phyloP scores from a whole-genome alignment of 2,329 filamentous ascomycete genomes.

The Ophiocordyceps camponoti-rufipedis region DNA sequence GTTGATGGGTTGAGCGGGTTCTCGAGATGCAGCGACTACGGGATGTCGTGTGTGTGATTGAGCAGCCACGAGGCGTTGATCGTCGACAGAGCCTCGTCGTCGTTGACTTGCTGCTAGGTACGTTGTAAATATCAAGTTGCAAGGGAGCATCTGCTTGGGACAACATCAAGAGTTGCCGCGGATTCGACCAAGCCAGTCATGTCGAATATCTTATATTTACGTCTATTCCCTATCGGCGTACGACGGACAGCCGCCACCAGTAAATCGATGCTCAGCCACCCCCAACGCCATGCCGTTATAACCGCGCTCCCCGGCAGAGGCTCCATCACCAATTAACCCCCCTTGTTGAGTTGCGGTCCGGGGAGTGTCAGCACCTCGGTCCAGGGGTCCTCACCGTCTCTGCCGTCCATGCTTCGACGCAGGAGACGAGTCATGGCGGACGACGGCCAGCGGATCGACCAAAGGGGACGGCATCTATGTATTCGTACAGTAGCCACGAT shows the following conservation, averaged over 20 bases:
- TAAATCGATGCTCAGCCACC: not conserved
- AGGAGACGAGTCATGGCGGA: not conserved
- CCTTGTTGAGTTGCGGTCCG: not conserved
- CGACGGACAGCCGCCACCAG: not conserved
- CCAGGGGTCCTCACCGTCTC: not conserved
- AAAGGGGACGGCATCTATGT: not conserved
- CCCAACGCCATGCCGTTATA: not conserved
- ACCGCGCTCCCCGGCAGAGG: not conserved
- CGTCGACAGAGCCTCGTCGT: not conserved
- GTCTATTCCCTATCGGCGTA: not conserved
- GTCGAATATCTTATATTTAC: too few relatives aligned
- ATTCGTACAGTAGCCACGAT: not conserved
- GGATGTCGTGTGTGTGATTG: too few relatives aligned
- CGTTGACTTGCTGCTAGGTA: not conserved
- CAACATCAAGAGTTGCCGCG: not conserved
- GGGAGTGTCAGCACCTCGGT: not conserved
- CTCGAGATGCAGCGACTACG: too few relatives aligned
- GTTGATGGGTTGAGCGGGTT: constrained; percentile 54
- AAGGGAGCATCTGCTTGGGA: not conserved
- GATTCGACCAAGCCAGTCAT: not conserved
- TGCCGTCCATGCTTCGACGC: not conserved
- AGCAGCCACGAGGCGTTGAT: too few relatives aligned
- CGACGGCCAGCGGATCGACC: not conserved
- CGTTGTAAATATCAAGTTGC: not conserved
- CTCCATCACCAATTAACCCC: not conserved